phyloP scores from a whole-genome alignment of 345 rosid species.

The Erodium maritimum region DNA sequence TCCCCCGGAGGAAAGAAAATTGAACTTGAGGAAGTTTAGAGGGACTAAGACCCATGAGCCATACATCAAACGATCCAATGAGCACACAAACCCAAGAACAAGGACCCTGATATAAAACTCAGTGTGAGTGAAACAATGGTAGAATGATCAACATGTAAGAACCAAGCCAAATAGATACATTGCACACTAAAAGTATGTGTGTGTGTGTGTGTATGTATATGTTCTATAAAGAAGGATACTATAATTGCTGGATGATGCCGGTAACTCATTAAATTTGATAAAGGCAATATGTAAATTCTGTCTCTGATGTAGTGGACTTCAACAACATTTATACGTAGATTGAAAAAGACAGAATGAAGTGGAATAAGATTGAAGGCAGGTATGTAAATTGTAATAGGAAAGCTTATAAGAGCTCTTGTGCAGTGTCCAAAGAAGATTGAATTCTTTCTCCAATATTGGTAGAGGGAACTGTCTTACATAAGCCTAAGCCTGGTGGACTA shows the following conservation, averaged over 20 bases:
- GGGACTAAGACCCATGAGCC: conserved; percentile 87
- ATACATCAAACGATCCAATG: conserved; percentile 64
- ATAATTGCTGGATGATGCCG: neutral
- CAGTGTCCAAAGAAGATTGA: no score
- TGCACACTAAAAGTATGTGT: neutral
- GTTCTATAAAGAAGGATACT: neutral
- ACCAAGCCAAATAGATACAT: neutral
- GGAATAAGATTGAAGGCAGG: no score
- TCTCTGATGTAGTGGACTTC: neutral
- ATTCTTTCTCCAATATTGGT: no score
- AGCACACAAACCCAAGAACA: conserved; percentile 51
- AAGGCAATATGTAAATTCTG: neutral
- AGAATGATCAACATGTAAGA: neutral
- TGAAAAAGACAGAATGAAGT: no score
- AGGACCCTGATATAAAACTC: conserved; percentile 40
- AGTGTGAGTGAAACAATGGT: conserved; percentile 6
- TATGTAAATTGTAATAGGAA: no score
- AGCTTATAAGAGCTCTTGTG: no score
- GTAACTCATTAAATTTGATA: neutral
- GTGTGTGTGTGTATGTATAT: no score
- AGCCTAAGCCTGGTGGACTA: no score
- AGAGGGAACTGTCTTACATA: no score
- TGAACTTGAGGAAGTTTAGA: conserved; percentile 78
- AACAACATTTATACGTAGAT: no score
- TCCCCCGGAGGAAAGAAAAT: conserved; percentile 91